These are phyloP conservation scores for Agaricales sp. DNA, from an alignment of 1,284 basidiomycete genomes.

Conservation along the genomic window DNA sequence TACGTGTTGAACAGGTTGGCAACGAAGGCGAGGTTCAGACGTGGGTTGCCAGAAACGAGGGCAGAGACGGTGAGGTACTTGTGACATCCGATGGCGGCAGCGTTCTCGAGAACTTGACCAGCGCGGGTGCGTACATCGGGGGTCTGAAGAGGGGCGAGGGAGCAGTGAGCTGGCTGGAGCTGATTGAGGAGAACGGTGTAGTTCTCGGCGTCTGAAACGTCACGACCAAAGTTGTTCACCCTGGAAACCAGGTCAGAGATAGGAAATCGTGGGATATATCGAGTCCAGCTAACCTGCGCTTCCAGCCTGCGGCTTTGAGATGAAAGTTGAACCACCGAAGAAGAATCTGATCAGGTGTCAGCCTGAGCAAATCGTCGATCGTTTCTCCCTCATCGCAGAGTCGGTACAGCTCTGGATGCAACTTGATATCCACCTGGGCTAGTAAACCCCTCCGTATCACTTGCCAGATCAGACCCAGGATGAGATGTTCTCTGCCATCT, in stretches of 20 bases:
- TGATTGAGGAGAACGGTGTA: constrained; percentile 95
- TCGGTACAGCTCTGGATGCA: constrained; percentile 94
- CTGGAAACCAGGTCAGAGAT: no score
- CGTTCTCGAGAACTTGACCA: constrained; percentile 90
- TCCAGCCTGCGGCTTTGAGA: constrained; percentile 91
- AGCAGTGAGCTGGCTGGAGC: constrained; percentile 89
- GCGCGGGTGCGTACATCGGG: constrained; percentile 76
- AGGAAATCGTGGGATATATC: no score
- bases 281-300: constrained; percentile 45
- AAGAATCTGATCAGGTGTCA: constrained; percentile 96
- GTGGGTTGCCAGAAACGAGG: constrained; percentile 92
- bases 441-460: constrained; percentile 92
- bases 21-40: constrained; percentile 96
- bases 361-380: constrained; percentile 85
- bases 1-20: constrained; percentile 98
- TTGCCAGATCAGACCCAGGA: constrained; percentile 99
- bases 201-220: constrained; percentile 93
- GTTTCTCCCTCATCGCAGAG: constrained; percentile 96
- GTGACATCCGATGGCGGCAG: constrained; percentile 87
- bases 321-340: constrained; percentile 99
- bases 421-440: constrained; percentile 94
- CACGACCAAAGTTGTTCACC: constrained; percentile 96
- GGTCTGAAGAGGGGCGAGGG: constrained; percentile 87
- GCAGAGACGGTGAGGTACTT: constrained; percentile 93
- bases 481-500: constrained; percentile 93